Percentiles rank a stretch among this genome's conserved stretches.
Conservation (phyloP, 352 stramenopile genomes). For the Poterioochromonas sp. region DNA sequence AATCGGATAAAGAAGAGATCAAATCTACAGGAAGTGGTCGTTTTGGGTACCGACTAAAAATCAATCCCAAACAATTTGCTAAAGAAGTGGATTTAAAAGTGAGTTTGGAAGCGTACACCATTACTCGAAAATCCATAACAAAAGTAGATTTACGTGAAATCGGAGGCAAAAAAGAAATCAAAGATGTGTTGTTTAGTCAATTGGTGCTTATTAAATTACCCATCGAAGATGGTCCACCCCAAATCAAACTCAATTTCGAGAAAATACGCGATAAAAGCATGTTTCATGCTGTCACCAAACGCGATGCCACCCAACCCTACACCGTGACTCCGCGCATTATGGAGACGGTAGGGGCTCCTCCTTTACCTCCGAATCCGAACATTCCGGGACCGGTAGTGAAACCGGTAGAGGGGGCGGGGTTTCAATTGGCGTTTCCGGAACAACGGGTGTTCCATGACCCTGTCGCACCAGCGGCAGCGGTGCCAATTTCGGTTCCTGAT, state of each 20-base stretch:
- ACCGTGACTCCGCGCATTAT: constrained; percentile 29
- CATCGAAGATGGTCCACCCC: constrained; percentile 28
- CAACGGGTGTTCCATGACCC: constrained; percentile 28
- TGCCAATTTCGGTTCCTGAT: constrained; percentile 30
- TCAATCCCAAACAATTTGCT: constrained; percentile 18
- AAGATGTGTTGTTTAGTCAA: constrained; percentile 31
- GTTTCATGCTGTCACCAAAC: constrained; percentile 30
- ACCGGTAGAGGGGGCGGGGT: constrained; percentile 26
- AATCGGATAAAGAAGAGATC: constrained; percentile 31
- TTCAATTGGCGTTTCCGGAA: constrained; percentile 30
- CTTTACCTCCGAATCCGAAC: constrained; percentile 29
- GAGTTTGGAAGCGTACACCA: constrained; percentile 17
- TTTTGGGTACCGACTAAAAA: constrained; percentile 21
- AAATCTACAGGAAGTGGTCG: constrained; percentile 27
- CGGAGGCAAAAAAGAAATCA: constrained; percentile 30
- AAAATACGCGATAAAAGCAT: constrained; percentile 31
- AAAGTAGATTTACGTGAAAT: constrained; percentile 32
- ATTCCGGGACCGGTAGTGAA: constrained; percentile 29
- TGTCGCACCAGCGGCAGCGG: constrained; percentile 26
- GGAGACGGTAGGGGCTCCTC: constrained; percentile 27
- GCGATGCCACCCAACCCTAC: constrained; percentile 27
- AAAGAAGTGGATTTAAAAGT: constrained; percentile 28
- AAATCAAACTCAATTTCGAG: constrained; percentile 31
- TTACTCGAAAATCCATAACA: constrained; percentile 32
- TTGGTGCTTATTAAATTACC: constrained; percentile 31